phyloP scores from a whole-genome alignment of 148 eudicot species.

The Vaccinium macrocarpon region DNA sequence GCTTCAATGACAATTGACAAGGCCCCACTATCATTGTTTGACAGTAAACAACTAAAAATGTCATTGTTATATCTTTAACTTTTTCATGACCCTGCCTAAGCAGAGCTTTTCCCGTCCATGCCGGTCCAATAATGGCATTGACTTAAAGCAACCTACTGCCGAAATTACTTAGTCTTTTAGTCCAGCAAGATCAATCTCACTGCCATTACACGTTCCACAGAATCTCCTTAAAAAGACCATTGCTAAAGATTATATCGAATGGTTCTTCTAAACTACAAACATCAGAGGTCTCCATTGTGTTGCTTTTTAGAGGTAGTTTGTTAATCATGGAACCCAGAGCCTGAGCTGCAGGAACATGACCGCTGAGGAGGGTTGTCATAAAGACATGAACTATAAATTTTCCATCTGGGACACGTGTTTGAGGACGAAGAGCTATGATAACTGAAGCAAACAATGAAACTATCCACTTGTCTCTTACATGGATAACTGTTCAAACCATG shows the following conservation, averaged over 20 bases:
- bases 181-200: slow-evolving; percentile 22
- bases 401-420: slow-evolving; percentile 42
- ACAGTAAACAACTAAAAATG: slow-evolving; percentile 55
- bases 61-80: slow-evolving; percentile 64
- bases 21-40: slow-evolving; percentile 28
- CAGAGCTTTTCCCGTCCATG: slow-evolving; percentile 95
- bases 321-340: slow-evolving; percentile 90
- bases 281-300: slow-evolving; percentile 27
- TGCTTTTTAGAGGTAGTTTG: slow-evolving; percentile 52
- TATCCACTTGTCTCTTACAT: slow-evolving; percentile 56
- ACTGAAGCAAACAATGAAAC: slow-evolving; percentile 76
- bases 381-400: slow-evolving; percentile 43
- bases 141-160: slow-evolving; percentile 27
- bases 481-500: slow-evolving; percentile 30
- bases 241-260: slow-evolving; percentile 48
- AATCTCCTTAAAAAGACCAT: slow-evolving; percentile 25
- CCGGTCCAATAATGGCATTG: slow-evolving; percentile 52
- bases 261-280: slow-evolving; percentile 51
- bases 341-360: slow-evolving; percentile 84
- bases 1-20: slow-evolving; percentile 18
- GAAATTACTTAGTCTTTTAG: slow-evolving; percentile 21
- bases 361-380: slow-evolving; percentile 40
- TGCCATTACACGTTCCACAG: slow-evolving; percentile 23
- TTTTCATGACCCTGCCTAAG: slow-evolving; percentile 89
- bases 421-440: slow-evolving; percentile 70